Evolutionary conservation across 106 monocot species (phyloP).

Genomic region (Platanthera zijinensis): DNA sequence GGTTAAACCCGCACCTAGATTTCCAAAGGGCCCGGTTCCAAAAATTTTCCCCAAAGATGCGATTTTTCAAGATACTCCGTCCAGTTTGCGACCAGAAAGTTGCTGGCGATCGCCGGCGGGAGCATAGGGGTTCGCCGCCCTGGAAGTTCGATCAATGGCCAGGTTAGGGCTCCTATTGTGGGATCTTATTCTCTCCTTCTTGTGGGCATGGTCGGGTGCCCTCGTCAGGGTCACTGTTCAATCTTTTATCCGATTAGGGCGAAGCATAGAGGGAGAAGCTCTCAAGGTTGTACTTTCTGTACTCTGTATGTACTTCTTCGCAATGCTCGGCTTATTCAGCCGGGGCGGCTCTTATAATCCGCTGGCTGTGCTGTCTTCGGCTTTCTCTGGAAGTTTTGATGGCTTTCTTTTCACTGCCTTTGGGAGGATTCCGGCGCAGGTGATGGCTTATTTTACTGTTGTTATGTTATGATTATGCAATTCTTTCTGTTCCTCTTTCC

Average conservation of each 20-base stretch:
- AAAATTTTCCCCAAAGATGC: too few species aligned
- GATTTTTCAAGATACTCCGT: too few species aligned
- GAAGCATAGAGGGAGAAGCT: conserved; percentile 28
- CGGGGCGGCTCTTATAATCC: conserved; percentile 79
- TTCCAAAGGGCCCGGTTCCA: too few species aligned
- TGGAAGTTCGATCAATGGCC: conserved; percentile 10
- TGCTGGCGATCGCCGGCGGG: background rate
- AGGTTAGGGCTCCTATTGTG: conserved; percentile 10
- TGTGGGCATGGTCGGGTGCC: conserved; percentile 64
- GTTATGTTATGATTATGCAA: background rate
- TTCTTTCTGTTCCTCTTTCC: background rate
- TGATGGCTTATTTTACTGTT: background rate
- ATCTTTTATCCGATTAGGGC: conserved; percentile 16
- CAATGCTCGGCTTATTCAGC: conserved; percentile 48
- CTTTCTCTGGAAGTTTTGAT: conserved; percentile 31
- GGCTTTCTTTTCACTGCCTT: conserved; percentile 54
- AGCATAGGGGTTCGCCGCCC: too few species aligned
- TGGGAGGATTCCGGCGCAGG: conserved; percentile 79
- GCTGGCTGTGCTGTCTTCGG: conserved; percentile 52
- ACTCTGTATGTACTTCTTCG: conserved; percentile 79
- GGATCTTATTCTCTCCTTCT: conserved; percentile 39
- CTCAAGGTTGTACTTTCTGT: conserved; percentile 46
- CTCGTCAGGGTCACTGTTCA: conserved; percentile 45
- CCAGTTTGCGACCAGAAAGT: too few species aligned
- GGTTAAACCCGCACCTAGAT: too few species aligned